A percentile compares a stretch with the other conserved stretches of the same genome.
Conservation (phyloP, 192 early-diverging fungal genomes). For the Entomortierella beljakovae region DNA sequence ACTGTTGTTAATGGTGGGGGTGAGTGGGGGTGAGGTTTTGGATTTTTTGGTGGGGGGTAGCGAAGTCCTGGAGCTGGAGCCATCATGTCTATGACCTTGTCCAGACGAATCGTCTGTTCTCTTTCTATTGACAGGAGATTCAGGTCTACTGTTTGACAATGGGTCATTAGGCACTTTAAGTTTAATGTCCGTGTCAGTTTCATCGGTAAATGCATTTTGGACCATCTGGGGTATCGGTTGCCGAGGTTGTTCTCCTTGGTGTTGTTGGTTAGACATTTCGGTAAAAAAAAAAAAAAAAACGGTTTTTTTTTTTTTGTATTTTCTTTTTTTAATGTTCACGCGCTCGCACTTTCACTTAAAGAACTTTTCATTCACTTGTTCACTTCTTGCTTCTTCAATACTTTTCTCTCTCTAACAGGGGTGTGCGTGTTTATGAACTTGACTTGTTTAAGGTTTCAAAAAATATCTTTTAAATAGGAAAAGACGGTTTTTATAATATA, state of each 20-base stretch:
- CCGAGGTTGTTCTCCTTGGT: background rate
- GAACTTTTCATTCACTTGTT: too few relatives aligned
- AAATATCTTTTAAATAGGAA: too few relatives aligned
- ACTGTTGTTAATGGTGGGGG: background rate
- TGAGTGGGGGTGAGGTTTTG: conserved; percentile 37
- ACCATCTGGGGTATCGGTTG: conserved; percentile 10
- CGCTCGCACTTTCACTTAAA: too few relatives aligned
- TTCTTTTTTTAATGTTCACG: too few relatives aligned
- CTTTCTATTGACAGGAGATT: conserved; percentile 48
- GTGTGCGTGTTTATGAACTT: too few relatives aligned
- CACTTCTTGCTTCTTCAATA: too few relatives aligned
- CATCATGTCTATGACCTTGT: conserved; percentile 5
- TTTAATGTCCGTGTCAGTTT: background rate
- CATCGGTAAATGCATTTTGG: background rate
- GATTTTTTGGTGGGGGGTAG: conserved; percentile 39
- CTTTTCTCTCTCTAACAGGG: too few relatives aligned
- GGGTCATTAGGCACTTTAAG: conserved; percentile 19
- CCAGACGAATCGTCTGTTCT: conserved; percentile 17
- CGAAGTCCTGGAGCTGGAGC: conserved; percentile 13
- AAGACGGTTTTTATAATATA: too few relatives aligned
- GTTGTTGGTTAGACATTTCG: conserved; percentile 5
- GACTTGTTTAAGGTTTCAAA: too few relatives aligned
- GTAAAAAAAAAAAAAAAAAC: too few relatives aligned
- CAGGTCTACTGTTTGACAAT: conserved; percentile 19
- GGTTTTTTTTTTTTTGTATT: too few relatives aligned